These are phyloP conservation scores for Fusarium caatingaense DNA, from an alignment of 2,329 filamentous ascomycete genomes.

Conservation along the genomic window DNA sequence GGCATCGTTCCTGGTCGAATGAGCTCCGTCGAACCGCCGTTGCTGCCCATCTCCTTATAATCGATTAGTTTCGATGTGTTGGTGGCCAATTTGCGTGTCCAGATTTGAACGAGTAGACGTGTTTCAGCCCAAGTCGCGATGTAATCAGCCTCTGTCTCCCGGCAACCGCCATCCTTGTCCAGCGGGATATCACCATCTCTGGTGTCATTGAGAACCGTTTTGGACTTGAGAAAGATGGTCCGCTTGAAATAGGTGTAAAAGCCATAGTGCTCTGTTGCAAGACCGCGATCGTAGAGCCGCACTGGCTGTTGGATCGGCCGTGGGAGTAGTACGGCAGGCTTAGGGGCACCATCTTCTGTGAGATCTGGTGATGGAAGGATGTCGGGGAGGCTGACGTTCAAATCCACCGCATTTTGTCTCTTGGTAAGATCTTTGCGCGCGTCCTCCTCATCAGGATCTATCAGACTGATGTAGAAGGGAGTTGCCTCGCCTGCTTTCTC, in stretches of 20 bases:
- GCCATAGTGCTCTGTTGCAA: conserved; percentile 86
- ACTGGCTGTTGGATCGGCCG: conserved; percentile 80
- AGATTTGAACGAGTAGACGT: conserved; percentile 73
- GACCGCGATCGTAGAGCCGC: conserved; percentile 84
- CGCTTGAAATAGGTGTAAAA: conserved; percentile 95
- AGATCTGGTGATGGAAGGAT: conserved; percentile 73
- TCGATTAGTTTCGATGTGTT: conserved; percentile 56
- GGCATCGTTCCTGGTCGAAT: conserved; percentile 69
- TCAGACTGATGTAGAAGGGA: conserved; percentile 86
- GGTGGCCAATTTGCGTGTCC: conserved; percentile 64
- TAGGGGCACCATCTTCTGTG: conserved; percentile 76
- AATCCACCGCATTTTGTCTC: conserved; percentile 34
- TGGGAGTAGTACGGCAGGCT: conserved; percentile 78
- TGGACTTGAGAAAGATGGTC: conserved; percentile 81
- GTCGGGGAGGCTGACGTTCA: conserved; percentile 47
- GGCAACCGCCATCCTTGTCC: conserved; percentile 67
- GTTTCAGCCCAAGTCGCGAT: conserved; percentile 70
- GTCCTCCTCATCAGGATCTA: conserved; percentile 59
- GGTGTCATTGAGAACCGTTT: conserved; percentile 60
- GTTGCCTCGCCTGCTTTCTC: conserved; percentile 86
- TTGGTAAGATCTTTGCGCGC: conserved; percentile 44
- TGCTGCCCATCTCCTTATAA: conserved; percentile 46
- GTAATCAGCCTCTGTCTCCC: conserved; percentile 63
- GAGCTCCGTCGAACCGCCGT: conserved; percentile 46
- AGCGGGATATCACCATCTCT: conserved; percentile 56